Evolutionary conservation across 495 filamentous ascomycete species (phyloP), one percentile per base, ranked within the genome.

Genomic region (Bombardia bombarda): DNA sequence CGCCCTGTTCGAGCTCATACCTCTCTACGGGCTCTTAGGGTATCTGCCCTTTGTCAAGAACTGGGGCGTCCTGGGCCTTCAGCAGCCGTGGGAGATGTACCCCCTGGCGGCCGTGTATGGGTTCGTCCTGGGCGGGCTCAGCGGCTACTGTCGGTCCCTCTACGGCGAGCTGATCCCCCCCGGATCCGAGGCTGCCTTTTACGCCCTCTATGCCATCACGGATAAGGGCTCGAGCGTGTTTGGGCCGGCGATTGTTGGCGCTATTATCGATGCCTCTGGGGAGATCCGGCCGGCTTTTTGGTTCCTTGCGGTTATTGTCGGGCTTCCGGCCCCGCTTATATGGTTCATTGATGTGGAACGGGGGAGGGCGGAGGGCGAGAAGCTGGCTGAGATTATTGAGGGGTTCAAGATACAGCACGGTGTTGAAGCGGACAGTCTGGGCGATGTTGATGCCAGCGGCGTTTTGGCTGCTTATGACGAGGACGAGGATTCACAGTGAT

Each of bases 51-150:
- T 87, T 5, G 75, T 98, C 42, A 69, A 79, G 52, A 68, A 69
- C 17, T 73, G 82, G 56, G 90, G 90, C 0, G 75, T 84, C 10
- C 67, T 90, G 25, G 92, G 92, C 3, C 73, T 98, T 20, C 90
- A 95, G 54, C 82, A 88, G 51, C 84, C 84, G 9, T 95, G 89
- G 87, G 92, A 98, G 57, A 95, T 98, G 88, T 97, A 92, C 57
- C 86, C 87, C 3, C 67, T 98, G 2, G 88, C 87, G 0, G 84
- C 83, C 5, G 75, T 98, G 34, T 98, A 96, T 55, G 92, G 92
- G 2, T 77, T 98, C 42, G 89, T 96, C 3, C 79, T 98, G 40
- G 92, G 90, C 13, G 92, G 92, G 0, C 65, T 98, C n/a, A 87
- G 83, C 28, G 86, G 84, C 16, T 95, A 97, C 60, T 97, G 92